Evolutionary conservation across 306 rosid species (phyloP).

Genomic region (Oemleria cerasiformis): DNA sequence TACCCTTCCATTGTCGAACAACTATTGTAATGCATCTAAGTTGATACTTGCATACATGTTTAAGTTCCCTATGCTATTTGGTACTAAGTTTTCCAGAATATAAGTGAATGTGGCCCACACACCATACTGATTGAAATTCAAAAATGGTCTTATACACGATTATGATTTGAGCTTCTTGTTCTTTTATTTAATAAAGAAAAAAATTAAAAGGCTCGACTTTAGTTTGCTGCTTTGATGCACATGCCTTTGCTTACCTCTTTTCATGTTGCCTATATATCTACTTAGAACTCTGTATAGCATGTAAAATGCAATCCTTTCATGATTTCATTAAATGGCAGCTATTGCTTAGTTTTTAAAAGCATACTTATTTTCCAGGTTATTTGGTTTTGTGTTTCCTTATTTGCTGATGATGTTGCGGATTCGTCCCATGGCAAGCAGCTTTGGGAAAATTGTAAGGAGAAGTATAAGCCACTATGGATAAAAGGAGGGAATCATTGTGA

Average conservation of each 20-base stretch:
- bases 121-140: background rate
- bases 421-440: conserved; percentile 97
- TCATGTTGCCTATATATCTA: background rate
- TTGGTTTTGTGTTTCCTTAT: conserved; percentile 28
- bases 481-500: conserved; percentile 94
- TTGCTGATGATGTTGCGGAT: conserved; percentile 74
- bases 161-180: background rate
- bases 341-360: conserved; percentile 17
- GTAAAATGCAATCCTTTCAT: background rate
- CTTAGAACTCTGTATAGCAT: background rate
- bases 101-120: background rate
- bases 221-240: background rate
- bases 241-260: conserved; percentile 2
- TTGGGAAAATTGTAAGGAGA: conserved; percentile 89
- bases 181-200: background rate
- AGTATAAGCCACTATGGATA: conserved; percentile 94
- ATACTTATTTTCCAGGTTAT: conserved; percentile 20
- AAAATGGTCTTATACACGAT: background rate
- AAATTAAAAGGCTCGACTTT: background rate
- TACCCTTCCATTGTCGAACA: background rate
- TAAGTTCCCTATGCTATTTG: background rate
- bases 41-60: background rate
- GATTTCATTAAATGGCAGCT: conserved; percentile 1
- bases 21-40: background rate
- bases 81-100: background rate